These are phyloP conservation scores for Phytophthora pluvialis DNA, from an alignment of 352 stramenopile species.

Conservation along the genomic window DNA sequence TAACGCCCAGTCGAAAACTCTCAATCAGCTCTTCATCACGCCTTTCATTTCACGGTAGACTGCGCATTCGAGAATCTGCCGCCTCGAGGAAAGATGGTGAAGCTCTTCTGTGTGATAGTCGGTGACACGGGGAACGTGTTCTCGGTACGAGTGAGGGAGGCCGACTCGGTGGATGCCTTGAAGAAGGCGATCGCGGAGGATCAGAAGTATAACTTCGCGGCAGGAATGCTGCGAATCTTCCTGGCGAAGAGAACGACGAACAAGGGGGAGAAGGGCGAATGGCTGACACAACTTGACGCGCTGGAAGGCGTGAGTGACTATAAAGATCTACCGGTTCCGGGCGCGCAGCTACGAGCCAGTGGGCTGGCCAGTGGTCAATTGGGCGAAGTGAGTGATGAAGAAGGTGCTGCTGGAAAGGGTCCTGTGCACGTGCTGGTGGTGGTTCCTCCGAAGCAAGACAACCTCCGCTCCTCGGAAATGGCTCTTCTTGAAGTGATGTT, in stretches of 20 bases:
- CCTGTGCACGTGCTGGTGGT: too few species aligned
- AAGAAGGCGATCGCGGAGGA: neutral
- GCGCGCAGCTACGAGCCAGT: neutral
- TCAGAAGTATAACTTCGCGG: neutral
- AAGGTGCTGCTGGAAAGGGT: constrained; percentile 3
- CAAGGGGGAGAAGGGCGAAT: neutral
- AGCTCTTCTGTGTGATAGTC: too few species aligned
- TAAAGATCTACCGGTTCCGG: neutral
- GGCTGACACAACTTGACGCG: constrained; percentile 3
- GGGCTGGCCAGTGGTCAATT: constrained; percentile 12
- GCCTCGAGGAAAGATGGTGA: too few species aligned
- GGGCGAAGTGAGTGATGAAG: constrained; percentile 18
- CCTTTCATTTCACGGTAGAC: too few species aligned
- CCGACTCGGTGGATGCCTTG: neutral
- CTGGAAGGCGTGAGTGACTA: neutral
- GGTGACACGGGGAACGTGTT: too few species aligned
- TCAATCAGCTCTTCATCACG: too few species aligned
- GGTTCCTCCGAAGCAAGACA: too few species aligned
- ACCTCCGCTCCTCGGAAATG: too few species aligned
- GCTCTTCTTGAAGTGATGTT: too few species aligned
- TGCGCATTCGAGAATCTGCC: too few species aligned
- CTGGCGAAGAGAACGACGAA: neutral
- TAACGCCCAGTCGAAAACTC: too few species aligned
- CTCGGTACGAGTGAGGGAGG: neutral
- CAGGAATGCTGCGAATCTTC: constrained; percentile 12